Evolutionary conservation across 495 filamentous ascomycete genomes (phyloP).

Genomic region (Astrocystis sublimbata): DNA sequence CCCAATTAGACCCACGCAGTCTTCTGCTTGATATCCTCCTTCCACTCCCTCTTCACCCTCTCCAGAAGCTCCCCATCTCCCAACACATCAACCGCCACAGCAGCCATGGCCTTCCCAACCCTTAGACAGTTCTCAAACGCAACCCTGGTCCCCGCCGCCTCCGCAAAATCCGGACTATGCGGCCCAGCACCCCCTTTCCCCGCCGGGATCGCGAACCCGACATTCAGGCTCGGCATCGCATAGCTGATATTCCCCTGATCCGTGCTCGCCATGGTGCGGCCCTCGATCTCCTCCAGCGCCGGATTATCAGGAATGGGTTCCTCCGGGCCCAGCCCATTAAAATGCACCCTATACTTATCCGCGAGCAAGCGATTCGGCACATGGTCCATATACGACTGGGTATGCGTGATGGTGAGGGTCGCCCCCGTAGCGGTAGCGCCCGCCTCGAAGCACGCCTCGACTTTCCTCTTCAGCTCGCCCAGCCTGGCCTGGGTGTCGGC

Average conservation of each 20-base stretch:
- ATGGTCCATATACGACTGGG: slow-evolving; percentile 59
- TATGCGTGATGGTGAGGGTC: slow-evolving; percentile 46
- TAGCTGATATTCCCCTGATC: slow-evolving; percentile 67
- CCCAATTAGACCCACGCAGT: neutral
- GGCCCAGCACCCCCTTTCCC: slow-evolving; percentile 48
- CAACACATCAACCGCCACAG: slow-evolving; percentile 56
- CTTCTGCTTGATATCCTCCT: slow-evolving; percentile 21
- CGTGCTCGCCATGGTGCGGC: slow-evolving; percentile 57
- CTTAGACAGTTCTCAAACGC: slow-evolving; percentile 54
- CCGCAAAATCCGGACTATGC: slow-evolving; percentile 63
- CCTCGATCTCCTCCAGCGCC: slow-evolving; percentile 51
- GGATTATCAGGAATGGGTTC: slow-evolving; percentile 43
- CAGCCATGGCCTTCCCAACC: slow-evolving; percentile 58
- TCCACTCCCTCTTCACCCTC: slow-evolving; percentile 34
- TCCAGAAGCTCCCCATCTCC: slow-evolving; percentile 47
- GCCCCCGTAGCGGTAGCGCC: slow-evolving; percentile 64
- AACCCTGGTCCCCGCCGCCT: slow-evolving; percentile 54
- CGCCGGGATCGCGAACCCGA: slow-evolving; percentile 57
- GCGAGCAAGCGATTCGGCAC: slow-evolving; percentile 61
- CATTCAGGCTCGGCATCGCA: slow-evolving; percentile 61
- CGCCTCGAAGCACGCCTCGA: slow-evolving; percentile 60
- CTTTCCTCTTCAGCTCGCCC: slow-evolving; percentile 50
- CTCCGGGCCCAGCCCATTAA: slow-evolving; percentile 47
- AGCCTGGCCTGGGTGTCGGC: slow-evolving; percentile 50
- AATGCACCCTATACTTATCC: slow-evolving; percentile 52